Evolutionary conservation across 2,329 filamentous ascomycete genomes (phyloP).

Genomic region (Fusarium sp.): DNA sequence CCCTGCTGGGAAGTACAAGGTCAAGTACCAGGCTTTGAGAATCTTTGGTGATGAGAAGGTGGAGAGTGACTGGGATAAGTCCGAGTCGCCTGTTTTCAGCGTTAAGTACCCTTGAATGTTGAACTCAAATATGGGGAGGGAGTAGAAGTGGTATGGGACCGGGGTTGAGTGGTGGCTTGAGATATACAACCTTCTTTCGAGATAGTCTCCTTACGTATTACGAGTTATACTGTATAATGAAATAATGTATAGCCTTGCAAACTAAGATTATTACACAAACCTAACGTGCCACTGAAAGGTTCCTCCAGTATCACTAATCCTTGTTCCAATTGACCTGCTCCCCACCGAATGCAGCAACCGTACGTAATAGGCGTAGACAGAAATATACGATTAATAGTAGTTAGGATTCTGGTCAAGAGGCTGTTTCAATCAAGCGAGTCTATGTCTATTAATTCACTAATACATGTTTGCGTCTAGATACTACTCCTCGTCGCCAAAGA

Average conservation of each 20-base stretch:
- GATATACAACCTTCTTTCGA: background rate
- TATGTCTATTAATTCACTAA: background rate
- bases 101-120: slow-evolving; percentile 54
- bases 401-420: too few species aligned
- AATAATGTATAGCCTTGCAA: background rate
- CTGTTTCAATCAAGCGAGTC: too few species aligned
- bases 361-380: too few species aligned
- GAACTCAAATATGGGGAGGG: background rate
- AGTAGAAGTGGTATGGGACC: background rate
- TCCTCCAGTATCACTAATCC: too few species aligned
- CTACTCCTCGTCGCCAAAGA: slow-evolving; percentile 58
- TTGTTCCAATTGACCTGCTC: background rate
- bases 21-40: slow-evolving; percentile 61
- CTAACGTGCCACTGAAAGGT: too few species aligned
- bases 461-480: background rate
- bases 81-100: slow-evolving; percentile 56
- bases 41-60: slow-evolving; percentile 63
- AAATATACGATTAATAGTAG: too few species aligned
- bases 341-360: too few species aligned
- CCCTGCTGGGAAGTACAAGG: slow-evolving; percentile 62
- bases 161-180: background rate
- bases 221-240: slow-evolving; percentile 2
- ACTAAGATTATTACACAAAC: too few species aligned
- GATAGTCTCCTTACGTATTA: slow-evolving; percentile 3
- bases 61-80: slow-evolving; percentile 60